phyloP scores from a whole-genome alignment of 2,329 filamentous ascomycete genomes.

The Trichoderma polysporum region DNA sequence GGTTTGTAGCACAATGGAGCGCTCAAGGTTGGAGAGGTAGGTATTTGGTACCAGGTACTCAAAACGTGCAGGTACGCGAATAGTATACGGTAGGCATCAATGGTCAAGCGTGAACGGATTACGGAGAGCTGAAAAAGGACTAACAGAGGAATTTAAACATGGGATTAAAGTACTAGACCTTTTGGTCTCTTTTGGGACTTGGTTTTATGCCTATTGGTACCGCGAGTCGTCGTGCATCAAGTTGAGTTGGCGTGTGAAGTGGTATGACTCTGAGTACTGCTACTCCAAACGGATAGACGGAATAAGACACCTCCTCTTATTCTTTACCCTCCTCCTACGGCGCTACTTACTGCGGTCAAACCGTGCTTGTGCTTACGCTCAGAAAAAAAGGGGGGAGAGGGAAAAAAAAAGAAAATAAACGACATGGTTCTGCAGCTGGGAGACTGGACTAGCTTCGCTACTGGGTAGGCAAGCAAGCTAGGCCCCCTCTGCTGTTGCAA shows the following conservation, averaged over 20 bases:
- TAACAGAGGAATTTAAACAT: not conserved
- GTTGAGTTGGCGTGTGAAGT: not conserved
- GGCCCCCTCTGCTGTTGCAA: not conserved
- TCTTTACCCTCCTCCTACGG: not conserved
- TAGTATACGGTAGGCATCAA: not conserved
- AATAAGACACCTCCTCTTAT: not conserved
- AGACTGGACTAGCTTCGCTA: conserved; percentile 8
- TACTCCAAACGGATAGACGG: not conserved
- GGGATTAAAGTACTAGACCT: not conserved
- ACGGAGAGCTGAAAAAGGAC: not conserved
- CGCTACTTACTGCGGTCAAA: not conserved
- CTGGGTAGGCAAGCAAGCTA: not conserved
- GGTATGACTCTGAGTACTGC: not conserved
- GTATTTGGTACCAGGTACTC: not conserved
- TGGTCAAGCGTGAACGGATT: not conserved
- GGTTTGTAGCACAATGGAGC: not conserved
- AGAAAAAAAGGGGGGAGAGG: not conserved
- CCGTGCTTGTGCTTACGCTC: not conserved
- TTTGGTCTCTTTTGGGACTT: not conserved
- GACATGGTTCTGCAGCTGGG: conserved; percentile 13
- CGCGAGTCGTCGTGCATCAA: not conserved
- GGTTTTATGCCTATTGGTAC: not conserved
- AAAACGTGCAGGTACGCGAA: not conserved
- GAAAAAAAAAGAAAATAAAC: not conserved
- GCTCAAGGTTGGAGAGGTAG: not conserved